Percentiles rank a stretch among this genome's conserved stretches.
Conservation (phyloP, 257 asterid species). For the Lycium barbarum region DNA sequence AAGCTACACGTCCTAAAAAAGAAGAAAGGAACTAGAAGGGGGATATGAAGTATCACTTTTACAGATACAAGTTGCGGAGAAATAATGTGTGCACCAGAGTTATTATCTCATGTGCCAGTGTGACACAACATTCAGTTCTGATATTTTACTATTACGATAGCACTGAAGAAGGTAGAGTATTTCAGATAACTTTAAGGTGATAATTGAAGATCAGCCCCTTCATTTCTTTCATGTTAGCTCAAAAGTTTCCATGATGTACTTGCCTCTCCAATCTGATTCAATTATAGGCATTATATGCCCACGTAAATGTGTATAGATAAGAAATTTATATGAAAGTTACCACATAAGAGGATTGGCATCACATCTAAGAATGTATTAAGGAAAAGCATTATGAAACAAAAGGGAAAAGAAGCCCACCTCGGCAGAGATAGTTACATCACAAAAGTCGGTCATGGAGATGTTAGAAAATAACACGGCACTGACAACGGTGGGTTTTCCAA, state of each 20-base stretch:
- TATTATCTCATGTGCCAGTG: conserved; percentile 6
- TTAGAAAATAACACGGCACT: conserved; percentile 75
- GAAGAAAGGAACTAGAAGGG: neutral
- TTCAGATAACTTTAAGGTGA: neutral
- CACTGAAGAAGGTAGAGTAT: neutral
- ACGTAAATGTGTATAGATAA: neutral
- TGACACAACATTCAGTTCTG: neutral
- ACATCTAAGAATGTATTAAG: neutral
- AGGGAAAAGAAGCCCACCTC: conserved; percentile 64
- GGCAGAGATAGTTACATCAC: conserved; percentile 83
- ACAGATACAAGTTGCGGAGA: neutral
- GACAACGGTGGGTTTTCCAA: conserved; percentile 93
- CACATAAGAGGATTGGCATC: neutral
- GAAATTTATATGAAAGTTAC: neutral
- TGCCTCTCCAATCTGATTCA: neutral
- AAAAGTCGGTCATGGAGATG: conserved; percentile 79
- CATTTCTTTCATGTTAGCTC: neutral
- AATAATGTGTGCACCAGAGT: neutral
- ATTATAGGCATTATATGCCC: neutral
- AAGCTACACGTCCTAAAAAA: neutral
- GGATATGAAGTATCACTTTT: neutral
- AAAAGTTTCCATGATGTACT: neutral
- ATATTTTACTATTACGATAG: neutral
- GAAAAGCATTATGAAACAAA: conserved; percentile 20
- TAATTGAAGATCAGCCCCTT: neutral